Percentiles rank a stretch among this genome's conserved stretches.
Conservation (phyloP, 108 stramenopile genomes). For the Cyclotella kingstonii region DNA sequence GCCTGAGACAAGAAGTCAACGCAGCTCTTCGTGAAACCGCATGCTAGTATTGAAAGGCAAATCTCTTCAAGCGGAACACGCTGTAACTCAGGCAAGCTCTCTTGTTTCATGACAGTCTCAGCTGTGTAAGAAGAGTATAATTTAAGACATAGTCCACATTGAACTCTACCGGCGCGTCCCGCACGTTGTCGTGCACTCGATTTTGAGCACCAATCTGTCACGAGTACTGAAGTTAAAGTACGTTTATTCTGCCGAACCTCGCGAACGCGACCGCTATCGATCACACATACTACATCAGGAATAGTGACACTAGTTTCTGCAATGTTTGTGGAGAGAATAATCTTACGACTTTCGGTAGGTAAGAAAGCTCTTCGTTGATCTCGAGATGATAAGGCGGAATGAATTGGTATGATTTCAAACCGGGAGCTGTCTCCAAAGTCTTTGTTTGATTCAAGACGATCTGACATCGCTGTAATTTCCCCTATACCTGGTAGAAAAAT, state of each 20-base stretch:
- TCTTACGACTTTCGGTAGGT: constrained; percentile 59
- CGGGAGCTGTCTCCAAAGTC: constrained; percentile 26
- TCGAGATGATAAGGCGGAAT: constrained; percentile 64
- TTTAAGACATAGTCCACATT: constrained; percentile 71
- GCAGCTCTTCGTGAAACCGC: constrained; percentile 46
- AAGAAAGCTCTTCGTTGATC: constrained; percentile 77
- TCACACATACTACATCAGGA: constrained; percentile 83
- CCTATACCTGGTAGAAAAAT: constrained; percentile 92
- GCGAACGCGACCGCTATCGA: constrained; percentile 81
- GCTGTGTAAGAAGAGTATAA: constrained; percentile 77
- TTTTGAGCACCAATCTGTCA: constrained; percentile 82
- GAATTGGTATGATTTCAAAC: constrained; percentile 43
- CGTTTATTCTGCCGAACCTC: constrained; percentile 69
- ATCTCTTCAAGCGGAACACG: constrained; percentile 62
- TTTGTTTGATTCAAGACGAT: constrained; percentile 57
- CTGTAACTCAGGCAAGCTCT: constrained; percentile 82
- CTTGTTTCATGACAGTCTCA: constrained; percentile 53
- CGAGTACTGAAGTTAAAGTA: constrained; percentile 68
- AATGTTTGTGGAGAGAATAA: constrained; percentile 89
- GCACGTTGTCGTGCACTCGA: constrained; percentile 89
- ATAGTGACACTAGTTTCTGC: constrained; percentile 96
- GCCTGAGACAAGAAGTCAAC: constrained; percentile 81
- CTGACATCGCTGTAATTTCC: constrained; percentile 85
- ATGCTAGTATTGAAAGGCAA: constrained; percentile 70
- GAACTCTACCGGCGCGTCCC: constrained; percentile 94